phyloP scores from a whole-genome alignment of 2,329 filamentous ascomycete species.

The Cadophora gregata region DNA sequence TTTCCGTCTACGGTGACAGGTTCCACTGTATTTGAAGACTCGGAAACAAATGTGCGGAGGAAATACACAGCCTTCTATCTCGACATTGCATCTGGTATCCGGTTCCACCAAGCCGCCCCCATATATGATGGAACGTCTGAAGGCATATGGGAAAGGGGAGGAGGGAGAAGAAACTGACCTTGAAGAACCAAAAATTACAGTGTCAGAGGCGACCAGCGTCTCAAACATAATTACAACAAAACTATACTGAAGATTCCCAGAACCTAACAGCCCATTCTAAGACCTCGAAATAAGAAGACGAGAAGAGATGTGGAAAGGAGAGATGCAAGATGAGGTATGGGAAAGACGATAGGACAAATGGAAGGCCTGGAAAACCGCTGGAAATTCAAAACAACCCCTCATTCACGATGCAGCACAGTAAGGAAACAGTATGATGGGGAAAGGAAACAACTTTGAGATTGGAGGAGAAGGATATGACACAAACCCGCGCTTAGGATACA shows the following conservation, averaged over 20 bases:
- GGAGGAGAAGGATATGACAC: constrained; percentile 24
- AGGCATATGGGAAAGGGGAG: neutral
- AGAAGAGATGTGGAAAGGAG: constrained; percentile 6
- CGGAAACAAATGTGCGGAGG: neutral
- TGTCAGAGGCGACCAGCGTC: constrained; percentile 44
- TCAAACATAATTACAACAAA: constrained; percentile 44
- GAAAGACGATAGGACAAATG: constrained; percentile 9
- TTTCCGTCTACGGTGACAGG: constrained; percentile 4
- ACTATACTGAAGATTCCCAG: constrained; percentile 30
- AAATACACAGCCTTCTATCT: constrained; percentile 4
- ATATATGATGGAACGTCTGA: constrained; percentile 14
- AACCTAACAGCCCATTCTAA: constrained; percentile 27
- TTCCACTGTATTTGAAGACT: constrained; percentile 17
- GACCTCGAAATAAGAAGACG: neutral
- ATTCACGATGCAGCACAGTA: neutral
- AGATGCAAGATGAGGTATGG: constrained; percentile 22
- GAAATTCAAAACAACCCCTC: constrained; percentile 4
- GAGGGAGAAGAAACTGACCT: constrained; percentile 38
- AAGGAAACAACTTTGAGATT: constrained; percentile 18
- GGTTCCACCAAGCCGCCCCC: constrained; percentile 2
- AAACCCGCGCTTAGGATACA: constrained; percentile 24
- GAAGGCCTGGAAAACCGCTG: constrained; percentile 1
- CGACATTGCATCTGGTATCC: neutral
- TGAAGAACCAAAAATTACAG: constrained; percentile 36
- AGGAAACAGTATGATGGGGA: neutral